Base-by-base conservation (phyloP, 805 yeast genomes). In the Starmerella riodocensis region DNA sequence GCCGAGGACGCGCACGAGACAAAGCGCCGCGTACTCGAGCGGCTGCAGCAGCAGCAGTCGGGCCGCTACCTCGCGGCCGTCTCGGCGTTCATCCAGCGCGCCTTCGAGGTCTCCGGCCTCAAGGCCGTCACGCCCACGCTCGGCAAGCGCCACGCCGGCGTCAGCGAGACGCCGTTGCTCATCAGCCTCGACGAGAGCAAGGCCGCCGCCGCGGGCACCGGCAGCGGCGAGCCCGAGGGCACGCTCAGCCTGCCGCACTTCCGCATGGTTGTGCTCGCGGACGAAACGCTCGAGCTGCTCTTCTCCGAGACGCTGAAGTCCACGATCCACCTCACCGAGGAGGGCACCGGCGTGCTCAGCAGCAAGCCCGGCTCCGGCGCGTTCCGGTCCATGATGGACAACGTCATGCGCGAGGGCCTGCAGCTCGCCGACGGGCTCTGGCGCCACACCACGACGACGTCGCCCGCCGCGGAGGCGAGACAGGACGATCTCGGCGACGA, bases 191-290 rank as follows among this genome's bases (percentile, higher is more conserved):
- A 1, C 70, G 66, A 24, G 5, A 29, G 32, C 20, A 16, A 29
- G 7, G 31, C 11, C 32, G 16, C 17, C 20, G 36, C 13, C 16
- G 27, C 2, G 4, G n/a, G 20, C 9, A 7, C 14, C 16, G 27
- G 27, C 6, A 6, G 29, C 18, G 24, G 7, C 6, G 24, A 19
- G n/a, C 9, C 6, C 6, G 27, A 24, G 28, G 37, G 40, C 27
- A n/a, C n/a, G n/a, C 33, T 45, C 27, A 36, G 40, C 6, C 36
- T 49, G 8, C 50, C 97, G 0, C 85, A 94, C 0, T 88, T 88
- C 62, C 66, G 97, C 46, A 88, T 88, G 98, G 93, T 91, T 1
- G 63, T 91, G 5, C 64, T 88, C 5, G 96, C 97, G 0, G 95
- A 86, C 56, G 97, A 85, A 53, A 81, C 95, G 0, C 79, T 84